Base-by-base conservation (phyloP, 2,329 filamentous ascomycete genomes). In the Fusarium brachygibbosum region DNA sequence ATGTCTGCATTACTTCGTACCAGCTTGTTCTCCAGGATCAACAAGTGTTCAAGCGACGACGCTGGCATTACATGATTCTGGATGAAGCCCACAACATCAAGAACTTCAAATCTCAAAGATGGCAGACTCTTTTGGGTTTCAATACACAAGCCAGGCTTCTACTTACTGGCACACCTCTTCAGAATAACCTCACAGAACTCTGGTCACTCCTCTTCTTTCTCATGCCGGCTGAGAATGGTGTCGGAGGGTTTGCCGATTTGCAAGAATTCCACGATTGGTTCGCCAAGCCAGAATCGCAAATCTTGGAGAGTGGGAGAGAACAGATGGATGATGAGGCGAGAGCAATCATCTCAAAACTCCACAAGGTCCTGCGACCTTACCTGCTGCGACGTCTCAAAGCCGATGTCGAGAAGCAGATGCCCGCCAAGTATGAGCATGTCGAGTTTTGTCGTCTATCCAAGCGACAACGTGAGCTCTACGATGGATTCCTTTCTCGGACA, bases 71-170 rank as follows among this genome's bases (percentile, higher is more conserved):
- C 79, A 93, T 99, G 88, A 94, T 99, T 68, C 87, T 99, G 2
- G 96, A 99, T 73, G 96, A 99, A 82, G 96, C 97, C 1, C 96
- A 99, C 83, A 98, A 99, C 81, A 99, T 99, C 85, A 98, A 99
- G 77, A 99, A 99, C 80, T 99, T 98, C 85, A 94, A 97, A 76
- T 98, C 95, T 3, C 94, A 98, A 78, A 87, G 95, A 68, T 99
- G 96, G 94, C 96, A 98, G 78, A 95, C 94, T 0, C 87, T 99
- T 68, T 88, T 99, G 23, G 96, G 92, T 0, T 97, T 99, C 82
- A 95, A 97, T 74, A 98, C 96, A 1, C 90, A 91, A 68, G 91
- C 94, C 29, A 89, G 96, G 34, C 87, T 99, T 13, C 82, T 99
- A 1, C 85, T 99, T 13, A 99, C 96, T 0, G 96, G 96, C 59